These are phyloP conservation scores for Phytophthora europaea DNA, from an alignment of 352 stramenopile species.

Conservation along the genomic window DNA sequence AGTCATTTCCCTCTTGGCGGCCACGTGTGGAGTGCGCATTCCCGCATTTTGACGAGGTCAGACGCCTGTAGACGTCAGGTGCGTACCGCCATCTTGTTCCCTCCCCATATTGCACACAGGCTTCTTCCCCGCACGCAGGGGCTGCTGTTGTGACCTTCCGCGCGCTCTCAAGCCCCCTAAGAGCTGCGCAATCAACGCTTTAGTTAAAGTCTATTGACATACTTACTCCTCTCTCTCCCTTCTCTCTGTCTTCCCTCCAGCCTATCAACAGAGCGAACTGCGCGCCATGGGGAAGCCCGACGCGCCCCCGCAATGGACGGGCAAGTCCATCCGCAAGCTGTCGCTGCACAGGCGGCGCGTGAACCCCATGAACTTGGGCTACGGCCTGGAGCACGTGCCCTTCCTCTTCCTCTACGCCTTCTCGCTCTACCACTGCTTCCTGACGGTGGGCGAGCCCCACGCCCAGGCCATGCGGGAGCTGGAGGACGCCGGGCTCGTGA, in stretches of 20 bases:
- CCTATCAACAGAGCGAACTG: constrained; percentile 15
- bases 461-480: constrained; percentile 80
- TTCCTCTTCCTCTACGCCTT: constrained; percentile 79
- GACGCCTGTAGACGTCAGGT: constrained; percentile 21
- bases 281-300: constrained; percentile 48
- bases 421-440: constrained; percentile 75
- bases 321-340: constrained; percentile 75
- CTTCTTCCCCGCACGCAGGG: constrained; percentile 5
- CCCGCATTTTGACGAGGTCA: constrained; percentile 21
- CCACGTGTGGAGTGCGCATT: constrained; percentile 31
- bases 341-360: constrained; percentile 67
- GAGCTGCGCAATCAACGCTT: not conserved
- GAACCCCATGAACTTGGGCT: constrained; percentile 69
- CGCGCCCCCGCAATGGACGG: constrained; percentile 66
- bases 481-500: constrained; percentile 65
- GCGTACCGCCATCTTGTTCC: not conserved
- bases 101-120: not conserved
- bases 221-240: not conserved
- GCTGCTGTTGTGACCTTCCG: not conserved
- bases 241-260: constrained; percentile 8
- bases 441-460: constrained; percentile 75
- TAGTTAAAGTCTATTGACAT: constrained; percentile 5
- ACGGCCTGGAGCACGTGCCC: constrained; percentile 76
- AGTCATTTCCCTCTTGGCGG: constrained; percentile 12
- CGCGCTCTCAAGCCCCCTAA: not conserved